phyloP scores from a whole-genome alignment of 495 filamentous ascomycete species.

The Terfezia claveryi region DNA sequence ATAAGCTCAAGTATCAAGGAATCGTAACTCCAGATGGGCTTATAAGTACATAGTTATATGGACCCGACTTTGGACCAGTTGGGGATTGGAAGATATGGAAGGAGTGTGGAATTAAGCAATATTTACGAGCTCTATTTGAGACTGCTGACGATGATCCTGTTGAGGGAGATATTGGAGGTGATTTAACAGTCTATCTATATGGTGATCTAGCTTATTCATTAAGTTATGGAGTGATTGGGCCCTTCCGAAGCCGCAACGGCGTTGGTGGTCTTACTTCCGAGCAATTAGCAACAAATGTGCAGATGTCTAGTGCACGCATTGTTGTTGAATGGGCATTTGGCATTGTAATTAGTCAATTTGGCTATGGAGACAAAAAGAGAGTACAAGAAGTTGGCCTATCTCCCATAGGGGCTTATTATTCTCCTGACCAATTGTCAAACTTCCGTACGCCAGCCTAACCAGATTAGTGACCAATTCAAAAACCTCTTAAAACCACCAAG shows the following conservation, averaged over 20 bases:
- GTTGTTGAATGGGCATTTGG: neutral
- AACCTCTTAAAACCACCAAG: no score
- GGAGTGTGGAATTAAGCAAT: no score
- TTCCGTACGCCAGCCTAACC: neutral
- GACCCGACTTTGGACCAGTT: no score
- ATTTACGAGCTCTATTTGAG: no score
- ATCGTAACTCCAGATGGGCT: no score
- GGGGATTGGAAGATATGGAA: no score
- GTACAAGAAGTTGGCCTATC: neutral
- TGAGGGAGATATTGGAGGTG: no score
- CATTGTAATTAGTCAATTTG: neutral
- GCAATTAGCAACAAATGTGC: neutral
- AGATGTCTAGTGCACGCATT: neutral
- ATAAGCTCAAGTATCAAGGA: no score
- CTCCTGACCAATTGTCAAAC: neutral
- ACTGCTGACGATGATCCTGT: no score
- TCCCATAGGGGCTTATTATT: neutral
- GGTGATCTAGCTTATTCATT: neutral
- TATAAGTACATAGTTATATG: no score
- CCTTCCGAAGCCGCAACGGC: neutral
- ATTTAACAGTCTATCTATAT: neutral
- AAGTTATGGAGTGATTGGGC: neutral
- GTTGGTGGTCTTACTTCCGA: neutral
- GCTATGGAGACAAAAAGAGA: neutral
- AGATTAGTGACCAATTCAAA: neutral